Base-by-base conservation (phyloP, 768 basidiomycete genomes). In the Panaeolus cyanescens region DNA sequence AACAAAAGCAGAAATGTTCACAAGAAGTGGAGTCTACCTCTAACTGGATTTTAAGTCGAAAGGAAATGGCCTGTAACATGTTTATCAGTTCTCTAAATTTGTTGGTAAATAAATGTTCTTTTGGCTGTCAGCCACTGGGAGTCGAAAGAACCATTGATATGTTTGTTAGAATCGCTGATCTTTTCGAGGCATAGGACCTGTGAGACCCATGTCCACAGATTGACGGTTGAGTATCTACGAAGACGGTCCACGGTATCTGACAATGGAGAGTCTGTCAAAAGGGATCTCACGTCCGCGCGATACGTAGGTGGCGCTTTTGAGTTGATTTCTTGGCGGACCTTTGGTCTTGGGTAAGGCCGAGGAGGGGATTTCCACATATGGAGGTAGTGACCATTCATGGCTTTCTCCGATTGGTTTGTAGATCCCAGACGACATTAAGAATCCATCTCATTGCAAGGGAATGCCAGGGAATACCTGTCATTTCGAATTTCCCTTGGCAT, bases 241-340 rank as follows among this genome's bases (percentile, higher is more conserved):
- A 50, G 45, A 30, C 45, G 45, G 45, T 50, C 45, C 45, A 25
- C 15, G 45, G 25, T 50, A 28, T 50, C 45, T 28, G 45, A 50
- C 45, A 50, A 50, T 28, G 45, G 22, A 50, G 22, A 50, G 45
- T 6, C 25, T 50, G 3, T 50, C 45, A 50, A 58, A 20, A 19
- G 9, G n/a, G 36, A 42, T 58, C 56, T 58, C 56, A 58, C 56
- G 45, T 30, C 55, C 61, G 59, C 60, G 56, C 42, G 62, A 65
- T 65, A 64, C 60, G 67, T 64, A 64, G 64, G 67, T 65, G 64
- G 67, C 67, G 67, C 61, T 61, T 68, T 65, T 61, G 57, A 59
- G 39, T 64, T 68, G 59, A 37, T 55, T 33, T 36, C 67, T 65
- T 68, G 67, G 67, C 67, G 58, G 31, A 22, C n/a, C 12, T 53